These are phyloP conservation scores for Escallonia herrerae DNA, from an alignment of 129 eudicot genomes.

Conservation along the genomic window DNA sequence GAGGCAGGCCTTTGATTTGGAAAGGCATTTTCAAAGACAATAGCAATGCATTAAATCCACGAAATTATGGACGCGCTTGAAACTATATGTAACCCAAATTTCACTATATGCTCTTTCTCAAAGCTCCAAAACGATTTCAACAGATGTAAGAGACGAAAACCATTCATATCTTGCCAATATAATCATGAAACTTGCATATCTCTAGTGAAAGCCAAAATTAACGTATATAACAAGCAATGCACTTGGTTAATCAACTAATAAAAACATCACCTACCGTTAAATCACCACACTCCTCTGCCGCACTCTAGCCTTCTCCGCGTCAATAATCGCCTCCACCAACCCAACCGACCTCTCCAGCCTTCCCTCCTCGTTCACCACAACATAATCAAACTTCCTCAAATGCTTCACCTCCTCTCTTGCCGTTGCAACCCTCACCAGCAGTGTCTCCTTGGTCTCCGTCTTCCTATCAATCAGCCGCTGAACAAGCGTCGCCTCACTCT, in stretches of 20 bases:
- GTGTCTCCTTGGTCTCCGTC: slow-evolving; percentile 68
- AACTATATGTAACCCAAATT: too few species aligned
- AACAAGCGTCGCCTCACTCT: slow-evolving; percentile 69
- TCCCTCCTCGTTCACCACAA: slow-evolving; percentile 83
- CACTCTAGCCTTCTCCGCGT: slow-evolving; percentile 87
- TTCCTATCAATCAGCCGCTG: slow-evolving; percentile 75
- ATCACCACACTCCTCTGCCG: slow-evolving; percentile 37
- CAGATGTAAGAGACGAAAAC: neutral
- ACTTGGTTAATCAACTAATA: too few species aligned
- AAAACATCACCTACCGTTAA: slow-evolving; percentile 15
- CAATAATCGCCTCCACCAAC: slow-evolving; percentile 70
- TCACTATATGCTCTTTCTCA: neutral
- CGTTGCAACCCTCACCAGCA: slow-evolving; percentile 75
- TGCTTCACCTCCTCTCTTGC: slow-evolving; percentile 72
- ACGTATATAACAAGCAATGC: neutral
- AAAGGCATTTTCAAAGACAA: too few species aligned
- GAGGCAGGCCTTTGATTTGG: too few species aligned
- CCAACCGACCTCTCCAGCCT: slow-evolving; percentile 64
- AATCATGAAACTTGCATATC: neutral
- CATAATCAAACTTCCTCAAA: slow-evolving; percentile 71
- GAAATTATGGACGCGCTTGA: too few species aligned
- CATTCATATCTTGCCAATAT: neutral
- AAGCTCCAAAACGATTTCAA: neutral
- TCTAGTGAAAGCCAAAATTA: neutral
- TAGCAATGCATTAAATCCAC: too few species aligned